Evolutionary conservation across 495 filamentous ascomycete species (phyloP).

Genomic region (Penicillium ucsense): DNA sequence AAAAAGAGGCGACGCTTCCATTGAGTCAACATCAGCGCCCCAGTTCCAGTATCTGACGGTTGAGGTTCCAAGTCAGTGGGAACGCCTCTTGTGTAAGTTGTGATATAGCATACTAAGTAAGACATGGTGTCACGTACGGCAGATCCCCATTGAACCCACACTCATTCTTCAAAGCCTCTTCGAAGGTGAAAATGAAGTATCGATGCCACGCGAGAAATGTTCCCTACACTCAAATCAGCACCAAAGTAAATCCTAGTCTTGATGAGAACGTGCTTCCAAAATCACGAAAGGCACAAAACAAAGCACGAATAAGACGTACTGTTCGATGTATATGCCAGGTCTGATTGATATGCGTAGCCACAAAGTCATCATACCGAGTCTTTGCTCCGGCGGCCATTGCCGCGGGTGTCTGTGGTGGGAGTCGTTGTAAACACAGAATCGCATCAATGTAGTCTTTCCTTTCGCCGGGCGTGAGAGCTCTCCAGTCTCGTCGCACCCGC

Average conservation of each 20-base stretch:
- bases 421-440: conserved; percentile 49
- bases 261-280: background rate
- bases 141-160: conserved; percentile 54
- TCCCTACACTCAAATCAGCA: conserved; percentile 19
- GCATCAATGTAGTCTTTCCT: conserved; percentile 52
- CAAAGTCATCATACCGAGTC: conserved; percentile 62
- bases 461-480: conserved; percentile 24
- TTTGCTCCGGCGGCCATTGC: conserved; percentile 37
- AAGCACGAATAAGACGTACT: conserved; percentile 12
- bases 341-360: conserved; percentile 57
- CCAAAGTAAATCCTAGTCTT: no score
- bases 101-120: background rate
- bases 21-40: conserved; percentile 37
- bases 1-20: conserved; percentile 52
- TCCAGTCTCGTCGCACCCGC: conserved; percentile 41
- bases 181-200: conserved; percentile 54
- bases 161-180: conserved; percentile 57
- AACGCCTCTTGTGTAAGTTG: background rate
- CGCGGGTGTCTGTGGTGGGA: conserved; percentile 37
- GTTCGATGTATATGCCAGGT: conserved; percentile 52
- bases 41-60: conserved; percentile 53
- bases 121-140: conserved; percentile 9
- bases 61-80: no score
- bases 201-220: conserved; percentile 65
- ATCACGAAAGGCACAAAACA: no score